Evolutionary conservation across 768 basidiomycete genomes (phyloP), one percentile per base, ranked within the genome.

Genomic region (Tulasnella sp.): DNA sequence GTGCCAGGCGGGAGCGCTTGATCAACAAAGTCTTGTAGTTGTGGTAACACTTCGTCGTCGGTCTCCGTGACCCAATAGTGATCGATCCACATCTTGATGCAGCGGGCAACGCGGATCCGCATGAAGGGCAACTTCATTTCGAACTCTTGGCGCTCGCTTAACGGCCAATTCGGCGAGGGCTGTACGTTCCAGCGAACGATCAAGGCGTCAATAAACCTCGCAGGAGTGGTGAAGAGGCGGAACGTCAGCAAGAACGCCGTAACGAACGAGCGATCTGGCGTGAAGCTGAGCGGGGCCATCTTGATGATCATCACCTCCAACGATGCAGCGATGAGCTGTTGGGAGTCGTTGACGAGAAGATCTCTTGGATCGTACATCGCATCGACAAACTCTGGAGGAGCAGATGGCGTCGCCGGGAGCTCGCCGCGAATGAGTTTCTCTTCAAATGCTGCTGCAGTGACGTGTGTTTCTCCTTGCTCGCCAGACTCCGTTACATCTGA

Each of bases 171-270:
- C 7, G 79, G 76, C 0, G 91, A 88, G 5, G 91, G 89, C 17
- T 75, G 44, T 62, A 95, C 82, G 77, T 95, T 91, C 80, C 94
- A 98, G 22, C 97, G 90, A 42, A 83, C 80, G 74, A 95, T 89
- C 74, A 98, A 82, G 0, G 89, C 85, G 26, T 89, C 86, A 9
- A 93, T 86, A 34, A 99, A 86, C 65, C 91, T 88, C 7, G 81
- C 68, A 1, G 97, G 91, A 0, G 90, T 86, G 1, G 91, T 87
- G 81, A 97, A 98, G 71, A 98, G 81, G 36, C 96, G 88, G 84
- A 98, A 99, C 0, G 95, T 98, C 77, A 95, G 84, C 84, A 95
- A 95, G 83, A 99, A 98, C 36, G 95, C 90, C 5, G 89, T 87
- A 16, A 90, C 86, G 79, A 98, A 95, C 0, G 89, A 87, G 19